These are phyloP conservation scores for Phytophthora foliorum DNA, from an alignment of 352 stramenopile genomes.

Conservation along the genomic window DNA sequence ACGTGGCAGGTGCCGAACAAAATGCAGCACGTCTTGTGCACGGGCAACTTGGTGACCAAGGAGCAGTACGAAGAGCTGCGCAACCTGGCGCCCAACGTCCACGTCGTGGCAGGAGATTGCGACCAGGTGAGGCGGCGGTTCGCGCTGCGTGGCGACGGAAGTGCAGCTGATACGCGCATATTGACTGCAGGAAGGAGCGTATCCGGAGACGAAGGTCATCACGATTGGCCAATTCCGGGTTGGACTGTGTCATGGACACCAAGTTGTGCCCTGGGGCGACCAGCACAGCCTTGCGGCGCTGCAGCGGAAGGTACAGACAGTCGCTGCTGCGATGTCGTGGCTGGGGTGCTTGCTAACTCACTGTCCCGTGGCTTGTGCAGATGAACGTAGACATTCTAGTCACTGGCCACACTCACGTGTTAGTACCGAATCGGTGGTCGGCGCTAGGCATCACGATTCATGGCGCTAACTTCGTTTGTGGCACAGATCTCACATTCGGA, in stretches of 20 bases:
- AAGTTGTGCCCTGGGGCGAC: constrained; percentile 94
- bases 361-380: constrained; percentile 35
- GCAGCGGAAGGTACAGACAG: constrained; percentile 76
- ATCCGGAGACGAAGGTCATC: constrained; percentile 96
- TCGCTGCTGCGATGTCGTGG: not conserved
- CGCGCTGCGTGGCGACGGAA: not conserved
- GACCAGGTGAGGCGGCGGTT: constrained; percentile 79
- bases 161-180: not conserved
- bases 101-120: constrained; percentile 96
- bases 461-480: not conserved
- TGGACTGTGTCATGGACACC: constrained; percentile 98
- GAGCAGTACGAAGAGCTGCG: constrained; percentile 97
- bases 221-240: constrained; percentile 98
- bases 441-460: not conserved
- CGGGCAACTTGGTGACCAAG: constrained; percentile 96
- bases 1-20: constrained; percentile 95
- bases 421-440: constrained; percentile 24
- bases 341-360: not conserved
- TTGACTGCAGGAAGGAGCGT: constrained; percentile 63
- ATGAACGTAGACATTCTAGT: constrained; percentile 99
- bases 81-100: constrained; percentile 96
- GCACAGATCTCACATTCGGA: constrained; percentile 85
- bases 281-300: constrained; percentile 88
- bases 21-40: constrained; percentile 99
- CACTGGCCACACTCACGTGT: constrained; percentile 96